Conservation (phyloP, 768 basidiomycete genomes). For the Fomitopsis pulvina region DNA sequence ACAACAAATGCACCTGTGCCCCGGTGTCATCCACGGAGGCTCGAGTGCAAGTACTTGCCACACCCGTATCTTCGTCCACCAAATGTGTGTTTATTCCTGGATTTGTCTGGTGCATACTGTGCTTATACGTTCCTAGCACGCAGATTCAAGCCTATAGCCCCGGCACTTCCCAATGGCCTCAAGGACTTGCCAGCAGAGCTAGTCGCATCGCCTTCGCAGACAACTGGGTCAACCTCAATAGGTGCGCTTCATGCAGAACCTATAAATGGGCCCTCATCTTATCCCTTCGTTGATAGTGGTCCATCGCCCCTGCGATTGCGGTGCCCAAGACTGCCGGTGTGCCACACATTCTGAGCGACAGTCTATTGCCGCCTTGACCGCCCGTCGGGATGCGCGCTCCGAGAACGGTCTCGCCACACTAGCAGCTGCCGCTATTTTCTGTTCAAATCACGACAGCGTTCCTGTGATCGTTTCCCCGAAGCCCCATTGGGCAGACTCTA, state of each 20-base stretch:
- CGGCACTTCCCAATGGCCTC: slow-evolving; percentile 70
- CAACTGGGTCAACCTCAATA: slow-evolving; percentile 32
- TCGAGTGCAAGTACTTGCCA: background rate
- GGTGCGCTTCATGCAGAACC: no score
- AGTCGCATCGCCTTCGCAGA: slow-evolving; percentile 14
- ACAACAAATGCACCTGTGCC: slow-evolving; percentile 75
- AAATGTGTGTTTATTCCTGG: slow-evolving; percentile 1
- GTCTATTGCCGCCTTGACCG: background rate
- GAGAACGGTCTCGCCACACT: background rate
- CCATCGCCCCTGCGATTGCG: background rate
- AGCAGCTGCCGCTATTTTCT: background rate
- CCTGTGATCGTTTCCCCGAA: no score
- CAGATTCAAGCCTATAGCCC: slow-evolving; percentile 64
- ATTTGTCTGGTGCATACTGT: background rate
- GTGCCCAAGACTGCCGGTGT: background rate
- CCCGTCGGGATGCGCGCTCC: background rate
- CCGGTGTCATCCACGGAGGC: background rate
- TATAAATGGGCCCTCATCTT: no score
- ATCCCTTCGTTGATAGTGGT: no score
- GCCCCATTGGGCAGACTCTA: no score
- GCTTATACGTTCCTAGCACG: slow-evolving; percentile 35
- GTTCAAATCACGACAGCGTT: slow-evolving; percentile 1
- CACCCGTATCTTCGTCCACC: background rate
- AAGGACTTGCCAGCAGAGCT: slow-evolving; percentile 35
- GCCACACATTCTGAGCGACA: background rate